Conservation (phyloP, 169 alveolate genomes). For the Eimeria praecox region DNA sequence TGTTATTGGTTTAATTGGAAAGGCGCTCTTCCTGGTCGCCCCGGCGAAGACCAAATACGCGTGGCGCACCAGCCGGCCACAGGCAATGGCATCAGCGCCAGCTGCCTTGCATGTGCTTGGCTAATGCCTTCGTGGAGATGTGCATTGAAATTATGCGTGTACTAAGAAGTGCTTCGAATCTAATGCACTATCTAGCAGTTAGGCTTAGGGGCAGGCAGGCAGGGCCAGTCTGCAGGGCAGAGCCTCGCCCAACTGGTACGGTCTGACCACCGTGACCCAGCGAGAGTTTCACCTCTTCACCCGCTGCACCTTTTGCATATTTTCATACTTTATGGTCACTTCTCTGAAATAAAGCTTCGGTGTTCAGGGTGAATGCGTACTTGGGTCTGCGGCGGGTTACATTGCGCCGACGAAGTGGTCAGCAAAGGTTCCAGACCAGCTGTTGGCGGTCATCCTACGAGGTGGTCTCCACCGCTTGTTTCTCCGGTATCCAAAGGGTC, state of each 20-base stretch:
- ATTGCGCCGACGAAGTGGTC: neutral
- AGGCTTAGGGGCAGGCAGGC: neutral
- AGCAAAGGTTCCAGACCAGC: neutral
- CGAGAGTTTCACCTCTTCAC: neutral
- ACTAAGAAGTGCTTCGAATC: neutral
- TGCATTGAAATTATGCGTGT: neutral
- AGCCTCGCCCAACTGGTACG: neutral
- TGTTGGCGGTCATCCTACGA: neutral
- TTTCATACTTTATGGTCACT: neutral
- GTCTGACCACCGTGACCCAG: neutral
- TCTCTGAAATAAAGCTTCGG: neutral
- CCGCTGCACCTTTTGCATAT: neutral
- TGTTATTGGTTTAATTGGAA: neutral
- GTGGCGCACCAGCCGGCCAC: neutral
- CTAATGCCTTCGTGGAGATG: neutral
- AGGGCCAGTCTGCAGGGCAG: neutral
- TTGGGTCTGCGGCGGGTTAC: neutral
- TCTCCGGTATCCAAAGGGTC: neutral
- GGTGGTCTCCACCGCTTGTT: neutral
- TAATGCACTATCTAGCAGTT: neutral
- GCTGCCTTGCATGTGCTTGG: neutral
- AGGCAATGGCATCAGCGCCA: neutral
- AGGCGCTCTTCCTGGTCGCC: neutral
- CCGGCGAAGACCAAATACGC: neutral
- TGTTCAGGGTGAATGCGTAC: neutral